These are phyloP conservation scores for Fusarium proliferatum DNA, from an alignment of 2,329 filamentous ascomycete species.

Conservation along the genomic window DNA sequence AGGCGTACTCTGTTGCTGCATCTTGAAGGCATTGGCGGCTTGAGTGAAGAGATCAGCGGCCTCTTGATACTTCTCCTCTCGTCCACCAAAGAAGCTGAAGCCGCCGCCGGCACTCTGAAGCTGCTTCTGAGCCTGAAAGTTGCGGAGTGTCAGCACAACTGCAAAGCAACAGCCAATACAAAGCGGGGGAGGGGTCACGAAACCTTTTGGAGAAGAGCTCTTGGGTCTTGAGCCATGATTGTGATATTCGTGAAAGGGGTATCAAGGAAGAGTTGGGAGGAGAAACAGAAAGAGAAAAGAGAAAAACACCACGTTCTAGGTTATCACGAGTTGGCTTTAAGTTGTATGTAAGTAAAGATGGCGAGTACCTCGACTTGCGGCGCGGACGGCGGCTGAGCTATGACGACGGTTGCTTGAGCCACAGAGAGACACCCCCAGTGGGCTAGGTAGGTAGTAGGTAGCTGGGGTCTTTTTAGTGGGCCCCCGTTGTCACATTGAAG, in stretches of 20 bases:
- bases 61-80: slow-evolving; percentile 88
- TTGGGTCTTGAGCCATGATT: slow-evolving; percentile 79
- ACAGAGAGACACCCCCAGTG: slow-evolving; percentile 8
- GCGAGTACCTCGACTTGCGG: slow-evolving; percentile 22
- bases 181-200: slow-evolving; percentile 38
- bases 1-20: slow-evolving; percentile 81
- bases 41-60: slow-evolving; percentile 89
- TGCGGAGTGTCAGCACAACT: slow-evolving; percentile 16
- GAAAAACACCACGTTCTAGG: slow-evolving; percentile 27
- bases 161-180: slow-evolving; percentile 7
- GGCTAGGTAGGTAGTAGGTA: too few species aligned
- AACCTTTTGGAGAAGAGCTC: slow-evolving; percentile 82
- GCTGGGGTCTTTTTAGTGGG: slow-evolving; percentile 14
- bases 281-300: not conserved
- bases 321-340: slow-evolving; percentile 24
- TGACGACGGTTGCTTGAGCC: slow-evolving; percentile 45
- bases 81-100: slow-evolving; percentile 90
- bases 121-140: slow-evolving; percentile 83
- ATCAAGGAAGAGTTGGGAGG: slow-evolving; percentile 9
- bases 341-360: slow-evolving; percentile 33
- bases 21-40: slow-evolving; percentile 90
- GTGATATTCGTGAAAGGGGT: slow-evolving; percentile 16
- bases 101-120: slow-evolving; percentile 79
- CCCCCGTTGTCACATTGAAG: slow-evolving; percentile 10
- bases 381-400: slow-evolving; percentile 38